A percentile compares a stretch with the other conserved stretches of the same genome.
Evolutionary conservation across 441 rosid species (phyloP).

Genomic region (Isatis lusitanica): DNA sequence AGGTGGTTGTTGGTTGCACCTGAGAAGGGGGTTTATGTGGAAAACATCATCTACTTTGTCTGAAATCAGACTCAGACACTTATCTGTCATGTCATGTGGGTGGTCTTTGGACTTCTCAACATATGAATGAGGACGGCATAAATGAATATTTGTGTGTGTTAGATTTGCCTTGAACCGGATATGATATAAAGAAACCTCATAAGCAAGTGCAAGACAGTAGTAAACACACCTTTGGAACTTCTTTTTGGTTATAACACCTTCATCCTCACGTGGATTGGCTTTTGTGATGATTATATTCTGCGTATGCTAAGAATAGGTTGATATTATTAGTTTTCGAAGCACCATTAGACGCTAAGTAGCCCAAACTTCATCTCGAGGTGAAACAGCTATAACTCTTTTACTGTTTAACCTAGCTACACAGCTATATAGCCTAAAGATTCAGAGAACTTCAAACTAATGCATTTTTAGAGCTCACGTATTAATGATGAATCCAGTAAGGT

Average conservation of each 20-base stretch:
- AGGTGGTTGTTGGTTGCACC: slow-evolving; percentile 36
- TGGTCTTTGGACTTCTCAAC: slow-evolving; percentile 19
- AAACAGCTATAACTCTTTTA: background rate
- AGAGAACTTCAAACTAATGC: background rate
- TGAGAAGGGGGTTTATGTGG: slow-evolving; percentile 31
- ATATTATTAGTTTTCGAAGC: background rate
- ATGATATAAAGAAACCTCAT: background rate
- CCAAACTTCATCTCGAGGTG: background rate
- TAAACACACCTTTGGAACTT: background rate
- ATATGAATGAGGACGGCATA: background rate
- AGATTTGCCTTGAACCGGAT: background rate
- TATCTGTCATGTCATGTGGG: slow-evolving; percentile 34
- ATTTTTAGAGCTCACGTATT: too few species aligned
- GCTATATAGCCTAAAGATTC: too few species aligned
- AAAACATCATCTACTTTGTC: slow-evolving; percentile 25
- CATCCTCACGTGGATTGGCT: background rate
- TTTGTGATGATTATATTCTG: background rate
- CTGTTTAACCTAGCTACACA: background rate
- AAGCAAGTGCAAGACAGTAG: background rate
- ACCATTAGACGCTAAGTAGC: background rate
- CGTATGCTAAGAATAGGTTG: background rate
- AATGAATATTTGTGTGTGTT: background rate
- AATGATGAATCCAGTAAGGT: too few species aligned
- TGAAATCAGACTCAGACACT: slow-evolving; percentile 26
- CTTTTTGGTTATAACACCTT: background rate